These are phyloP conservation scores for Candida boidinii DNA, from an alignment of 805 yeast species.

Conservation along the genomic window DNA sequence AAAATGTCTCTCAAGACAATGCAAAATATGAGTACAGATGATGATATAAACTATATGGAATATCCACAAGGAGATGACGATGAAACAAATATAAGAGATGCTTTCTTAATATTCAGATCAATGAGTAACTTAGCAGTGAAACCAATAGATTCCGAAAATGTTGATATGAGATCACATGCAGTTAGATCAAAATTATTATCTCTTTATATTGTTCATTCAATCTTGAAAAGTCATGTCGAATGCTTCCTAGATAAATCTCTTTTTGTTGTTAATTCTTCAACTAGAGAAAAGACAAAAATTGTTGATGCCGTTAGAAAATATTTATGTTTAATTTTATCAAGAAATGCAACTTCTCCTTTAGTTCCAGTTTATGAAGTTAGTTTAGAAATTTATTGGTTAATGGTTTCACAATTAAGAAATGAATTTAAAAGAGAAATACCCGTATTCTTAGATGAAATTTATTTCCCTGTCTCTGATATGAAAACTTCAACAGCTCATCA, in stretches of 20 bases:
- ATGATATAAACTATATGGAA: constrained; percentile 39
- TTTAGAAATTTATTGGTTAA: constrained; percentile 87
- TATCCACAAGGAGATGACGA: constrained; percentile 54
- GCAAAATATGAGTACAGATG: constrained; percentile 48
- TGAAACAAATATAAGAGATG: constrained; percentile 77
- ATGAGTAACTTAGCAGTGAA: constrained; percentile 91
- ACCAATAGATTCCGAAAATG: constrained; percentile 62
- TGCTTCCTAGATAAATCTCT: constrained; percentile 59
- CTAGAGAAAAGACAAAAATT: constrained; percentile 50
- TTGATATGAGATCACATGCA: constrained; percentile 85
- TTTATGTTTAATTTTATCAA: constrained; percentile 69
- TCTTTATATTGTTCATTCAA: constrained; percentile 78
- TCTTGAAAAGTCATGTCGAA: constrained; percentile 76
- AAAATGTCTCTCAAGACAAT: constrained; percentile 50
- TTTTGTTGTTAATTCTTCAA: constrained; percentile 39
- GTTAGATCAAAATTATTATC: constrained; percentile 88
- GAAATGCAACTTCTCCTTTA: constrained; percentile 87
- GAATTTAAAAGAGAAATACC: constrained; percentile 92
- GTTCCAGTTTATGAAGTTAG: constrained; percentile 90
- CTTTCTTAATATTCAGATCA: constrained; percentile 86
- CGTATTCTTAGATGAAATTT: constrained; percentile 85
- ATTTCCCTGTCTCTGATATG: constrained; percentile 90
- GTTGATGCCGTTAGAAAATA: constrained; percentile 80
- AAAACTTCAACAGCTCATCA: constrained; percentile 89
- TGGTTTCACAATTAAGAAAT: constrained; percentile 72